Evolutionary conservation across 2,329 filamentous ascomycete genomes (phyloP).

Genomic region (Calonectria leucothoes): DNA sequence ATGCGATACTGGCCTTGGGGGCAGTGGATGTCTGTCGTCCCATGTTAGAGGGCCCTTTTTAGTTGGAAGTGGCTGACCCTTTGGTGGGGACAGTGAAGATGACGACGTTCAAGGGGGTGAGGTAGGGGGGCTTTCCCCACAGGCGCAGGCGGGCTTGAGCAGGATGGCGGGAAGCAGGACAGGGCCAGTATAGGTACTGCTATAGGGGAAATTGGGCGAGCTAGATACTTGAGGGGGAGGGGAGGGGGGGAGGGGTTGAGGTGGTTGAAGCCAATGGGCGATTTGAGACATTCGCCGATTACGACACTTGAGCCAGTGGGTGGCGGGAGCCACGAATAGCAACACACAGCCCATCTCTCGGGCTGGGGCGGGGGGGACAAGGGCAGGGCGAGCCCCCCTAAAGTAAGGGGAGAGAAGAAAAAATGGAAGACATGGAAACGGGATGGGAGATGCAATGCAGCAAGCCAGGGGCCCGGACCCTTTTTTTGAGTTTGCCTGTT

Average conservation of each 20-base stretch:
- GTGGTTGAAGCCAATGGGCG: background rate
- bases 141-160: background rate
- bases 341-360: slow-evolving; percentile 21
- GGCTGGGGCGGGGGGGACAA: background rate
- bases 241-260: background rate
- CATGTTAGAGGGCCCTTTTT: slow-evolving; percentile 9
- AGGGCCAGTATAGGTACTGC: slow-evolving; percentile 11
- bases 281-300: slow-evolving; percentile 16
- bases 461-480: slow-evolving; percentile 4
- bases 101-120: slow-evolving; percentile 38
- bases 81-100: slow-evolving; percentile 48
- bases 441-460: slow-evolving; percentile 8
- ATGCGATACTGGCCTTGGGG: slow-evolving; percentile 1
- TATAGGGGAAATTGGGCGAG: background rate
- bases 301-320: slow-evolving; percentile 16
- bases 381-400: background rate
- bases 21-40: background rate
- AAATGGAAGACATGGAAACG: background rate
- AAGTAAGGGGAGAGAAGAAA: slow-evolving; percentile 7
- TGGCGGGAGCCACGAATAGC: slow-evolving; percentile 26
- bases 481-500: background rate
- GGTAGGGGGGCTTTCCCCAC: slow-evolving; percentile 24
- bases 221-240: slow-evolving; percentile 18
- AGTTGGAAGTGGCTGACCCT: slow-evolving; percentile 56
- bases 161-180: slow-evolving; percentile 19